phyloP scores from a whole-genome alignment of 108 stramenopile genomes.

The Skeletonema grethae region DNA sequence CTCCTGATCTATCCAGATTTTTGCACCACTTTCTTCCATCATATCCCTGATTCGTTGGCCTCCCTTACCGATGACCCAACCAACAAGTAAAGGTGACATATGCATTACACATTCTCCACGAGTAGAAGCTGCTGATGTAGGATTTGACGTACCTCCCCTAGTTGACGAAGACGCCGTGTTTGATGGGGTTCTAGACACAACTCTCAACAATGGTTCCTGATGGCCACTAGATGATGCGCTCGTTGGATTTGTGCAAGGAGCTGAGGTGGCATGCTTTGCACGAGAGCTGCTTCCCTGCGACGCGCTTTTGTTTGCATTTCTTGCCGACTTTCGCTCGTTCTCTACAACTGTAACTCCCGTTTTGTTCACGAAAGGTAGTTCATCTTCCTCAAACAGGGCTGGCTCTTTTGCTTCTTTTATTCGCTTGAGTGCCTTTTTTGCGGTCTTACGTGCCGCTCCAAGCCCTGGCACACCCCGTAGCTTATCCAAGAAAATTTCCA shows the following conservation, averaged over 20 bases:
- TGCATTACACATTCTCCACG: constrained; percentile 68
- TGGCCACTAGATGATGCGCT: constrained; percentile 18
- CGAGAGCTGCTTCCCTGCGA: constrained; percentile 11
- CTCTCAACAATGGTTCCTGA: constrained; percentile 51
- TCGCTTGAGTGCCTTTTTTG: constrained; percentile 88
- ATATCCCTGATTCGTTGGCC: constrained; percentile 87
- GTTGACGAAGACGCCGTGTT: constrained; percentile 12
- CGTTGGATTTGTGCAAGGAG: constrained; percentile 21
- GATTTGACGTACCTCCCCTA: constrained; percentile 27
- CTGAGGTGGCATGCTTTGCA: constrained; percentile 19
- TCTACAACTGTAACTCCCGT: background rate
- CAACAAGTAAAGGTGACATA: constrained; percentile 79
- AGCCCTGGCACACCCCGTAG: constrained; percentile 87
- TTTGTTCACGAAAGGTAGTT: constrained; percentile 16
- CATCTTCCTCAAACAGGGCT: constrained; percentile 16
- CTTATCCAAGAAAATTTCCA: constrained; percentile 69
- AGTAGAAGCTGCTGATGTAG: constrained; percentile 26
- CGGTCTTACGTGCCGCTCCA: constrained; percentile 85
- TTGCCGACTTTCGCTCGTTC: constrained; percentile 19
- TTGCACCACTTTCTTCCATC: constrained; percentile 90
- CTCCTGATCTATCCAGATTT: constrained; percentile 94
- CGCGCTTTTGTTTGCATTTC: constrained; percentile 2
- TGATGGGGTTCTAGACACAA: constrained; percentile 47
- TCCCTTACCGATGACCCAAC: constrained; percentile 91
- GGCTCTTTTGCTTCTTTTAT: constrained; percentile 51